Evolutionary conservation across 2,329 filamentous ascomycete genomes (phyloP).

Genomic region (Aspergillus cejpii): DNA sequence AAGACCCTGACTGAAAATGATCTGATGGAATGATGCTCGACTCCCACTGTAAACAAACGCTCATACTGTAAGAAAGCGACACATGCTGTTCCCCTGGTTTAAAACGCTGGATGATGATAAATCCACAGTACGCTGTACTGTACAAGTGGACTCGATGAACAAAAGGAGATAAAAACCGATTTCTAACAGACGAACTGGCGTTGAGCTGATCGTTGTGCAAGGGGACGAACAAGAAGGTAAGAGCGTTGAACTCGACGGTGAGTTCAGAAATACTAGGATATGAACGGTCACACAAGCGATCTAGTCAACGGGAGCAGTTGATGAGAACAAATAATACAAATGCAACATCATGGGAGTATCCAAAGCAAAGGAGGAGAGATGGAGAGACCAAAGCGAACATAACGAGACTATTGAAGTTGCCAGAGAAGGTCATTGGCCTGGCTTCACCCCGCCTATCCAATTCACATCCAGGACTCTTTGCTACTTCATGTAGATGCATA

Average conservation of each 20-base stretch:
- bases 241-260: not conserved
- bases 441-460: conserved; percentile 6
- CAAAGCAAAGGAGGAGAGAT: not conserved
- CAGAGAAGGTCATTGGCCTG: conserved; percentile 1
- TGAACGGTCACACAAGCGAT: conserved; percentile 11
- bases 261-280: conserved; percentile 1
- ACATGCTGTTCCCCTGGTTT: conserved; percentile 11
- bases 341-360: conserved; percentile 8
- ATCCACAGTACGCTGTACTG: not conserved
- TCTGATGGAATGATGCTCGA: not conserved
- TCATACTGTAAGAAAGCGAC: conserved; percentile 16
- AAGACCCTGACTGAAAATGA: not conserved
- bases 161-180: not conserved
- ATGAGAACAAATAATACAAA: conserved; percentile 2
- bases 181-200: conserved; percentile 3
- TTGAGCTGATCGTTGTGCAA: not conserved
- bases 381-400: not conserved
- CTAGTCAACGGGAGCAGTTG: not conserved
- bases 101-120: not conserved
- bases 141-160: conserved; percentile 1
- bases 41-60: conserved; percentile 5
- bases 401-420: conserved; percentile 1
- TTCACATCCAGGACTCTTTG: not conserved
- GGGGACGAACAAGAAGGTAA: not conserved
- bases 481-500: not conserved